A percentile compares a stretch with the other conserved stretches of the same genome.
These are phyloP conservation scores for Metschnikowia henanensis DNA, from an alignment of 805 yeast species.

Conservation along the genomic window DNA sequence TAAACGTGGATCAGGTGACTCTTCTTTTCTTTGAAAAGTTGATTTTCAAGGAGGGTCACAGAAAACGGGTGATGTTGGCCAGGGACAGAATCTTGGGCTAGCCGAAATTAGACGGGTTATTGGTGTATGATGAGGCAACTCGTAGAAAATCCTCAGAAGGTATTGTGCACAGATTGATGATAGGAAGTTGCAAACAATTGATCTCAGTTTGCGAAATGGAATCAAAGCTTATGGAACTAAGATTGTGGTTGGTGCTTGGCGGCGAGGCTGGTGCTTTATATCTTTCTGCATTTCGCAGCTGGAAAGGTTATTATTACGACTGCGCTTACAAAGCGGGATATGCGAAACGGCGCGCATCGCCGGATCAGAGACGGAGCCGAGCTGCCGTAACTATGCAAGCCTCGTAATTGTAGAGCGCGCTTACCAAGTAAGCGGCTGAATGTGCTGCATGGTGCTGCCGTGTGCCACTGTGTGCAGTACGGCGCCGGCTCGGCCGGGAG, in stretches of 20 bases:
- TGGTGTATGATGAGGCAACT: too few relatives aligned
- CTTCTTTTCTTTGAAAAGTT: too few relatives aligned
- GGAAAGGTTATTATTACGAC: not conserved
- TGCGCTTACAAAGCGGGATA: constrained; percentile 4
- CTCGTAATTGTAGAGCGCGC: not conserved
- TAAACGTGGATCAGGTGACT: too few relatives aligned
- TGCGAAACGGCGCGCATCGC: not conserved
- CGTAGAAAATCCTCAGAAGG: too few relatives aligned
- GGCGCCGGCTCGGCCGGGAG: not conserved
- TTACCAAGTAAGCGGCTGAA: not conserved
- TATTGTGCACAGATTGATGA: too few relatives aligned
- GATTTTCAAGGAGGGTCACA: too few relatives aligned
- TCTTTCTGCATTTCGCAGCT: not conserved
- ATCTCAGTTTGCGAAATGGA: not conserved
- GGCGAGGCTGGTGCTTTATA: not conserved
- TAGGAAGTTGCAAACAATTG: too few relatives aligned
- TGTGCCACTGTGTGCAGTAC: not conserved
- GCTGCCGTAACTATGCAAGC: not conserved
- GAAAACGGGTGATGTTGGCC: too few relatives aligned
- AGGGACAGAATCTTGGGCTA: too few relatives aligned
- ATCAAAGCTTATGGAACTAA: too few relatives aligned
- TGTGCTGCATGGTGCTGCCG: not conserved
- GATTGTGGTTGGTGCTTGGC: too few relatives aligned
- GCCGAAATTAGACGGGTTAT: too few relatives aligned
- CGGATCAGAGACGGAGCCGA: constrained; percentile 1